phyloP scores from a whole-genome alignment of 768 basidiomycete genomes.

The Termitomyces sp. region DNA sequence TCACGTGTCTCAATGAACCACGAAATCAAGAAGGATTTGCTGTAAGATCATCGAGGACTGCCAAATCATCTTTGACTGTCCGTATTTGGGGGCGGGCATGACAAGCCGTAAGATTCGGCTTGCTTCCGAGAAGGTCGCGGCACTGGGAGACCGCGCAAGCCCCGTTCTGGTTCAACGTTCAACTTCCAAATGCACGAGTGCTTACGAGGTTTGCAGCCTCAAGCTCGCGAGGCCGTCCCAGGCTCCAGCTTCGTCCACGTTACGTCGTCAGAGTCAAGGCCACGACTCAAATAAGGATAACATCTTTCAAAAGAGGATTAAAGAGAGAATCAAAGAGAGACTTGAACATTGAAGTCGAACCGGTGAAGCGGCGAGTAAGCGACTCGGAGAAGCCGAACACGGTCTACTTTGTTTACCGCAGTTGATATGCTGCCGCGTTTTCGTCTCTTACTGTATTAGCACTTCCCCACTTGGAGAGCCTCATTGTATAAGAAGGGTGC shows the following conservation, averaged over 20 bases:
- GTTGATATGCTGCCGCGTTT: neutral
- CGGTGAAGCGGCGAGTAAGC: no score
- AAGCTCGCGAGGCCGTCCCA: no score
- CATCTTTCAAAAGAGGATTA: no score
- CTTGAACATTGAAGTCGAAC: no score
- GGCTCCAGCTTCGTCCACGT: neutral
- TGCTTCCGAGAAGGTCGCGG: no score
- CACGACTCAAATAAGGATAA: no score
- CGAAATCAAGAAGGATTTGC: neutral
- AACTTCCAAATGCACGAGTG: no score
- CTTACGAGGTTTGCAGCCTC: no score
- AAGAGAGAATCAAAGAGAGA: no score
- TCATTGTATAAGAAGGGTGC: neutral
- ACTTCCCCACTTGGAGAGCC: neutral
- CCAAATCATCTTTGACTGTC: neutral
- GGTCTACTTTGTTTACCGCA: neutral
- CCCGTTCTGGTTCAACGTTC: no score
- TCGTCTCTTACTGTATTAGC: neutral
- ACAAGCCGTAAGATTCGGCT: neutral
- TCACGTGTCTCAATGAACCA: neutral
- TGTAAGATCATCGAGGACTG: neutral
- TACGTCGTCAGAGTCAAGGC: neutral
- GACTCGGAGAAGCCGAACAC: no score
- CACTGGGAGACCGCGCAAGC: no score
- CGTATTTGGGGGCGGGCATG: neutral